Evolutionary conservation across 352 stramenopile genomes (phyloP).

Genomic region (Phytophthora constricta): DNA sequence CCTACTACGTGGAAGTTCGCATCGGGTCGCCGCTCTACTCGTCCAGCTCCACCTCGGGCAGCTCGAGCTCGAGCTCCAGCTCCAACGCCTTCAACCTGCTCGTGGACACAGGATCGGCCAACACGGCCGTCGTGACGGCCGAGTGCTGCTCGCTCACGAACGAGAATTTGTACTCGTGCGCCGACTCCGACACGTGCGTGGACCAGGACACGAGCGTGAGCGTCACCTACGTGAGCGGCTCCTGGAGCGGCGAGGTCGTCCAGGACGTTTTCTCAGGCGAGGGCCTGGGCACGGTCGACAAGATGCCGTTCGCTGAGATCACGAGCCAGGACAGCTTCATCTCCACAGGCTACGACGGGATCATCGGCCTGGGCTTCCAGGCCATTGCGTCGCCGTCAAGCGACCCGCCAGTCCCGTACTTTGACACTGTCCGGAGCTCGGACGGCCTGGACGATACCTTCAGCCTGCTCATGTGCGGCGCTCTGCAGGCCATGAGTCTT

Average conservation of each 20-base stretch:
- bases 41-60: conserved; percentile 33
- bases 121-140: conserved; percentile 79
- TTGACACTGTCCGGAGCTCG: conserved; percentile 53
- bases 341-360: conserved; percentile 74
- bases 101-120: conserved; percentile 82
- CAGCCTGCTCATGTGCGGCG: conserved; percentile 79
- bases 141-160: conserved; percentile 77
- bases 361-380: conserved; percentile 71
- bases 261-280: conserved; percentile 71
- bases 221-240: conserved; percentile 79
- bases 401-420: conserved; percentile 60
- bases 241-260: conserved; percentile 73
- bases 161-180: conserved; percentile 70
- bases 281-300: conserved; percentile 52
- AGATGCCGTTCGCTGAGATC: conserved; percentile 71
- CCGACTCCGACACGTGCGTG: conserved; percentile 67
- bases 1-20: conserved; percentile 62
- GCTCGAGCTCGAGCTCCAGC: conserved; percentile 32
- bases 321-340: conserved; percentile 69
- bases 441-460: conserved; percentile 62
- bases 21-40: conserved; percentile 56
- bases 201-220: conserved; percentile 47
- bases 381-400: conserved; percentile 64
- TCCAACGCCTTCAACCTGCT: conserved; percentile 72
- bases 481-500: conserved; percentile 66